These are phyloP conservation scores for Pseudopyricularia cyperi DNA, from an alignment of 2,329 filamentous ascomycete species.

Conservation along the genomic window DNA sequence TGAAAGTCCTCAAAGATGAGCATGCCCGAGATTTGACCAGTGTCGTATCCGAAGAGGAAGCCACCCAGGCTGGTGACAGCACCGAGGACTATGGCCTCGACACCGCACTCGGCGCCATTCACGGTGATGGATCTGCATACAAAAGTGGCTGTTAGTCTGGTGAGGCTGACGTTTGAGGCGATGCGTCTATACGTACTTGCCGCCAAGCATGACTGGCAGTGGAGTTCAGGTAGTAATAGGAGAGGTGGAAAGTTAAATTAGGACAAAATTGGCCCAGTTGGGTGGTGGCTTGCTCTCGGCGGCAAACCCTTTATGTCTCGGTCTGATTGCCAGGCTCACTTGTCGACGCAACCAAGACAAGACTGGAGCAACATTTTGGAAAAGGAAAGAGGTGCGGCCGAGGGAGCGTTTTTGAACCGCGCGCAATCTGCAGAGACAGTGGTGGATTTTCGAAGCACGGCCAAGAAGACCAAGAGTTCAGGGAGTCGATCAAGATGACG, in stretches of 20 bases:
- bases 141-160: neutral
- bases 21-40: constrained; percentile 43
- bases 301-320: too few relatives aligned
- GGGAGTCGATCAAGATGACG: neutral
- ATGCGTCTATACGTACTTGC: neutral
- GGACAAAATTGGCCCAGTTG: too few relatives aligned
- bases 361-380: neutral
- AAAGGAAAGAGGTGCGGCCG: neutral
- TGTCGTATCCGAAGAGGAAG: constrained; percentile 37
- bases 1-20: constrained; percentile 39
- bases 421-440: neutral
- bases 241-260: neutral
- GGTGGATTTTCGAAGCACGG: neutral
- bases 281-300: too few relatives aligned
- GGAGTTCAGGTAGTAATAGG: neutral
- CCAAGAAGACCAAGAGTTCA: neutral
- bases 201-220: neutral
- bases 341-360: neutral
- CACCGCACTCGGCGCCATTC: constrained; percentile 4
- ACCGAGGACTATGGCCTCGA: constrained; percentile 1
- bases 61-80: constrained; percentile 4
- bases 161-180: too few relatives aligned
- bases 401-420: neutral
- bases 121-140: neutral
- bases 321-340: neutral